Evolutionary conservation across 176 grass and related monocot species (phyloP), one percentile per base, ranked within the genome.

Genomic region (Cenchrus fungigraminus): DNA sequence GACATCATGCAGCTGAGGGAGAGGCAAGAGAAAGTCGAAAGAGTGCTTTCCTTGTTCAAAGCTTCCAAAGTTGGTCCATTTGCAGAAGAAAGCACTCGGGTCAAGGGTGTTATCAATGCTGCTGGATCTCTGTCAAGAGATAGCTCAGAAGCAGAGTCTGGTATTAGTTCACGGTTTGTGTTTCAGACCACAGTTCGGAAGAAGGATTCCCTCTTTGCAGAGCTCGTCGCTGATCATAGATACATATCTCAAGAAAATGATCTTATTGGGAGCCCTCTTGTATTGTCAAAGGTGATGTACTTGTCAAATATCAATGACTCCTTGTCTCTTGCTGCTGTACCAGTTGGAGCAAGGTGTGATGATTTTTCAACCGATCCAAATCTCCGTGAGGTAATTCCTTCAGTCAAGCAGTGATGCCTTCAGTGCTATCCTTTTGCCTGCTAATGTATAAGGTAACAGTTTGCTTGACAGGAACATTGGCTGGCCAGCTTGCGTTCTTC

Each of bases 1-100:
- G 94, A 93, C 84, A 89, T 96, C 56, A 93, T 96, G 94, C 92
- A 91, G 68, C 53, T 93, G 66, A 91, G 94, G 85, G 91, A 96
- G 71, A 91, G 91, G 12, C 94, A 96, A 29, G 94, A 93, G 59
- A 96, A 96, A 55, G 84, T 96, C 15, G 94, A 96, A 68, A 90
- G 82, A 37, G 74, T 93, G 54, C 84, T 96, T 64, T 81, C 68
- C 4, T 63, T 87, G 13, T 91, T 56, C 78, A 91, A 92, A 50
- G 29, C 87, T 56, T 74, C 68, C 59, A 91, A 93, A 92, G 60
- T 67, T 15, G 72, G 76, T 2, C 91, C 89, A 69, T 92, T 94
- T 62, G 87, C 86, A 4, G 90, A 89, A 82, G 72, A 84, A 63
- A 83, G 83, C 54, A 94, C 95, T 32, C 81, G 40, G 58, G 78